Conservation (phyloP, 2,329 filamentous ascomycete species). For the Sporothrix mexicana region DNA sequence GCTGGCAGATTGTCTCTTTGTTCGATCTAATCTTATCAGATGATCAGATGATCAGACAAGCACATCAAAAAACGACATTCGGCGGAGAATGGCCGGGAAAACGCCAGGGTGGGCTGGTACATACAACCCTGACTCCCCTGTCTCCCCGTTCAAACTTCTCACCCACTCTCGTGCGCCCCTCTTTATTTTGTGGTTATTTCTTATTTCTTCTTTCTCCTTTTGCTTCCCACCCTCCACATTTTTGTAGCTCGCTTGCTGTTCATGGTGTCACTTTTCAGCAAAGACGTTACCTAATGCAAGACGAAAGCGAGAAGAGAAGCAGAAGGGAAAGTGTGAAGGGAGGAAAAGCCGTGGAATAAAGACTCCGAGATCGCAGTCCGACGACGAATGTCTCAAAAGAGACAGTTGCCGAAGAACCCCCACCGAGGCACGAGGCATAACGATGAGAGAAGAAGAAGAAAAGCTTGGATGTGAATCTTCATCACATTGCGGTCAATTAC, state of each 20-base stretch:
- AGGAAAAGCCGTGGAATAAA: background rate
- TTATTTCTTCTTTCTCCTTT: background rate
- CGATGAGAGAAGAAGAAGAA: background rate
- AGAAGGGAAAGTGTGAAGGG: background rate
- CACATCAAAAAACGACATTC: conserved; percentile 4
- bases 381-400: background rate
- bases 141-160: background rate
- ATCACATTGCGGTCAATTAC: background rate
- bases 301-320: background rate
- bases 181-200: background rate
- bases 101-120: conserved; percentile 12
- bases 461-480: background rate
- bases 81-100: background rate
- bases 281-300: conserved; percentile 6
- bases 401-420: conserved; percentile 5
- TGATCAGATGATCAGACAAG: conserved; percentile 39
- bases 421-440: background rate
- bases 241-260: background rate
- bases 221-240: background rate
- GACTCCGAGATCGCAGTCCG: conserved; percentile 8
- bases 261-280: background rate
- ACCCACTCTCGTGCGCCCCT: background rate
- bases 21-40: conserved; percentile 35
- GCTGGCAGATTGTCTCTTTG: background rate
- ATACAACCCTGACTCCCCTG: background rate